phyloP scores from a whole-genome alignment of 257 asterid species.

The Prunella vulgaris region DNA sequence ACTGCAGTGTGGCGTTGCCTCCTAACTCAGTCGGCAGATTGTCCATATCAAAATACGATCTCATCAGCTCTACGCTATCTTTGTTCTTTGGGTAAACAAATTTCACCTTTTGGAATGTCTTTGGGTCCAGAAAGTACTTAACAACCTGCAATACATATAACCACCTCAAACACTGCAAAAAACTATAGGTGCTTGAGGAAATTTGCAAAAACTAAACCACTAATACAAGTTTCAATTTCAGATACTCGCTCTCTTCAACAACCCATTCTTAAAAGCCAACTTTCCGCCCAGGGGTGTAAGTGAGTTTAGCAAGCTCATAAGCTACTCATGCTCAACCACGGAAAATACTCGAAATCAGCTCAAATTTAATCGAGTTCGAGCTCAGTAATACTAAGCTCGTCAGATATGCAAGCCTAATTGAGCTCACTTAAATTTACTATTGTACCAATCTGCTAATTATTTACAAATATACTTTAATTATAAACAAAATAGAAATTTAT shows the following conservation, averaged over 20 bases:
- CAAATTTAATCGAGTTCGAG: no score
- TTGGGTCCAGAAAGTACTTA: constrained; percentile 78
- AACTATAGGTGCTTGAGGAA: background rate
- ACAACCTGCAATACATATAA: constrained; percentile 61
- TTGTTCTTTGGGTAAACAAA: constrained; percentile 88
- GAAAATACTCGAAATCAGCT: no score
- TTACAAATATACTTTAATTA: no score
- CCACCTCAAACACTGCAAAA: background rate
- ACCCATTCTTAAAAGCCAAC: background rate
- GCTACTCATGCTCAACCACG: no score
- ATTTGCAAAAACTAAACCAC: background rate
- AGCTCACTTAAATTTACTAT: no score
- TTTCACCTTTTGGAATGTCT: constrained; percentile 91
- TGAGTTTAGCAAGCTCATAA: no score
- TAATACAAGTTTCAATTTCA: background rate
- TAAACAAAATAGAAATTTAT: no score
- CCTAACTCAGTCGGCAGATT: constrained; percentile 90
- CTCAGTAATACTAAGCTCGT: no score
- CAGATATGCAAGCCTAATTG: no score
- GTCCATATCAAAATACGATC: constrained; percentile 67
- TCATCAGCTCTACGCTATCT: constrained; percentile 85
- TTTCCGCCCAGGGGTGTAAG: no score
- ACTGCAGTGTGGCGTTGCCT: constrained; percentile 74
- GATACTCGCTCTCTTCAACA: background rate
- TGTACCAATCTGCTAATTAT: no score